Evolutionary conservation across 2,329 filamentous ascomycete species (phyloP), one percentile per base, ranked within the genome.

Genomic region (Fusarium scirpi): DNA sequence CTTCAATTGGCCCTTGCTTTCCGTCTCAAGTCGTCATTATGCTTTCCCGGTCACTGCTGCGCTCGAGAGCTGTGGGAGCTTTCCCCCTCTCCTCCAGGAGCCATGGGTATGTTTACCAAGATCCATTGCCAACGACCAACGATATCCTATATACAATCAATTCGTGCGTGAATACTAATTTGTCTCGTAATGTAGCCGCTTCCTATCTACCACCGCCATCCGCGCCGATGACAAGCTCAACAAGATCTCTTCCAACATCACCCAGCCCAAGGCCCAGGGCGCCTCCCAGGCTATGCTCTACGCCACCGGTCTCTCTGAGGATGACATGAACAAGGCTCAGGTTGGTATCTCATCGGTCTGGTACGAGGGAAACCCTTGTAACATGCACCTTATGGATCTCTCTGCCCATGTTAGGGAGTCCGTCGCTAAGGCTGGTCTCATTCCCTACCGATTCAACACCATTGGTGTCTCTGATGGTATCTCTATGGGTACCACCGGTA

Each of bases 201-300:
- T 83, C 66, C 79, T 89, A 56, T 87, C 83, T 46, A 87, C 87
- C 20, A 75, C 85, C 30, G 78, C 84, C 73, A 81, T 83, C 68
- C 83, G 78, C 71, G 76, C 81, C 73, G 83, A 89, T 64, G 83
- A 86, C 46, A 81, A 85, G 75, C 88, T 97, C 80, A 99, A 99
- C 87, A 93, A 89, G 80, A 86, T 95, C 79, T 98, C 94, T 66
- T 85, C 89, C 67, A 81, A 85, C 79, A 95, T 99, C 84, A 99
- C 96, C 27, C 94, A 98, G 83, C 95, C 94, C 79, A 98, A 98
- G 85, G 96, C 95, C 34, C 96, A 99, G 85, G 96, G 96, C 74
- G 96, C 97, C 58, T 98, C 96, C 44, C 96, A 99, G 85, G 96
- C 97, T 71, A 99, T 99, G 97, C 87, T 99, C 61, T 99, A 97